Evolutionary conservation across 2,329 filamentous ascomycete genomes (phyloP).

Genomic region (Colletotrichum siamense): DNA sequence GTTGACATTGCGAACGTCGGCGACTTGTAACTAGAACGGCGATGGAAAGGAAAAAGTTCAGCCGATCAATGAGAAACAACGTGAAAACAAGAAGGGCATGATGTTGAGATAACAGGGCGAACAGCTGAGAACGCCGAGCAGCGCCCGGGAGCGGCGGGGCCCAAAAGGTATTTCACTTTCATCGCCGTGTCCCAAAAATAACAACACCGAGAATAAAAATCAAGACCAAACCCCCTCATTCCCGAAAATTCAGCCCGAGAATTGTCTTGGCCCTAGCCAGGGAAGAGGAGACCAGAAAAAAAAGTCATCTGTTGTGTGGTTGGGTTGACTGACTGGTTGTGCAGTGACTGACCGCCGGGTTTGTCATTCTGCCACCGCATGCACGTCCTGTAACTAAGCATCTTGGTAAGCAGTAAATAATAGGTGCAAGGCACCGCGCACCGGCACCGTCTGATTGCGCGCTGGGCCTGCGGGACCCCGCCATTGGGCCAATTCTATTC

Average conservation of each 20-base stretch:
- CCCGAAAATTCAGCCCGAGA: background rate
- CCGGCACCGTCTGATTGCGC: background rate
- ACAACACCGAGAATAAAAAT: background rate
- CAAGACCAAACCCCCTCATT: background rate
- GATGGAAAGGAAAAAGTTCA: background rate
- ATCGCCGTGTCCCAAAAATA: background rate
- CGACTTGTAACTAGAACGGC: background rate
- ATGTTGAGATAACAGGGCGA: background rate
- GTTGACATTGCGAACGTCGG: background rate
- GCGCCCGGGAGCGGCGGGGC: background rate
- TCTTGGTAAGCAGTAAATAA: conserved; percentile 17
- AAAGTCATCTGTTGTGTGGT: conserved; percentile 11
- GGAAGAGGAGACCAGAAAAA: background rate
- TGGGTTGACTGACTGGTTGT: background rate
- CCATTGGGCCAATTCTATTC: conserved; percentile 10
- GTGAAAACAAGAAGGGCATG: background rate
- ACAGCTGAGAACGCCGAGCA: background rate
- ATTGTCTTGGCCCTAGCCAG: background rate
- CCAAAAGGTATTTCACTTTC: background rate
- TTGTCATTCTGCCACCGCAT: conserved; percentile 20
- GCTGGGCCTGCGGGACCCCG: background rate
- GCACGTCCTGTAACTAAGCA: conserved; percentile 16
- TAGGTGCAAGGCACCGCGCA: background rate
- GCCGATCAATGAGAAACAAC: background rate
- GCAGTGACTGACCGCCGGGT: background rate